Percentiles rank a stretch among this genome's conserved stretches.
phyloP scores from a whole-genome alignment of 371 early-diverging fungal genomes.

The Mortierella sp. region DNA sequence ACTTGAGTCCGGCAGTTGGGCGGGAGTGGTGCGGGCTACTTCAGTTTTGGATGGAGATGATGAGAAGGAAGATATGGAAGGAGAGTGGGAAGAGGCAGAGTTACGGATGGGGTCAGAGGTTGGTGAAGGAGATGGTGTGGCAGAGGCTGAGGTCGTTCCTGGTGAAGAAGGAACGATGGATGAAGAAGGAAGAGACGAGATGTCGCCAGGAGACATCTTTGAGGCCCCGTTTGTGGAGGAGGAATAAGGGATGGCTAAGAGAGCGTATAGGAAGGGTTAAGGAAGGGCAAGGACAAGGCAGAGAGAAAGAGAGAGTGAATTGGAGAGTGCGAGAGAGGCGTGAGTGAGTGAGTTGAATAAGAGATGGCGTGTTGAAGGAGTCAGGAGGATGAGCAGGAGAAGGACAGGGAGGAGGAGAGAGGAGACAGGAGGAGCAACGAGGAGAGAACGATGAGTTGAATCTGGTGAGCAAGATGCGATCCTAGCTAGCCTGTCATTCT shows the following conservation, averaged over 20 bases:
- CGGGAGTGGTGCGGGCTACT: neutral
- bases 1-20: neutral
- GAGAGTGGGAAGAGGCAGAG: slow-evolving; percentile 17
- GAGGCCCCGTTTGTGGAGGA: slow-evolving; percentile 2
- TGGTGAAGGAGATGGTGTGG: slow-evolving; percentile 22
- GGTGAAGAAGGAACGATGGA: slow-evolving; percentile 23
- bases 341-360: neutral
- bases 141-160: slow-evolving; percentile 12
- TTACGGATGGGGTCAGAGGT: neutral
- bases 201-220: slow-evolving; percentile 40
- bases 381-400: slow-evolving; percentile 19
- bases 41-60: slow-evolving; percentile 6
- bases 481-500: too few species aligned
- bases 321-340: slow-evolving; percentile 10
- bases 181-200: slow-evolving; percentile 18
- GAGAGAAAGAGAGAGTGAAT: slow-evolving; percentile 32
- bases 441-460: slow-evolving; percentile 7
- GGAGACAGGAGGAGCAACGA: slow-evolving; percentile 14
- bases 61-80: slow-evolving; percentile 10
- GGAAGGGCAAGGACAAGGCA: slow-evolving; percentile 22
- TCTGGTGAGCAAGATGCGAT: slow-evolving; percentile 16
- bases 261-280: slow-evolving; percentile 18
- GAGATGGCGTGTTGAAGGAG: slow-evolving; percentile 20
- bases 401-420: slow-evolving; percentile 23
- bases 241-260: slow-evolving; percentile 7